Percentiles rank a stretch among this genome's conserved stretches.
Conservation (phyloP, 176 grass and related monocot species). For the Microstegium vimineum region DNA sequence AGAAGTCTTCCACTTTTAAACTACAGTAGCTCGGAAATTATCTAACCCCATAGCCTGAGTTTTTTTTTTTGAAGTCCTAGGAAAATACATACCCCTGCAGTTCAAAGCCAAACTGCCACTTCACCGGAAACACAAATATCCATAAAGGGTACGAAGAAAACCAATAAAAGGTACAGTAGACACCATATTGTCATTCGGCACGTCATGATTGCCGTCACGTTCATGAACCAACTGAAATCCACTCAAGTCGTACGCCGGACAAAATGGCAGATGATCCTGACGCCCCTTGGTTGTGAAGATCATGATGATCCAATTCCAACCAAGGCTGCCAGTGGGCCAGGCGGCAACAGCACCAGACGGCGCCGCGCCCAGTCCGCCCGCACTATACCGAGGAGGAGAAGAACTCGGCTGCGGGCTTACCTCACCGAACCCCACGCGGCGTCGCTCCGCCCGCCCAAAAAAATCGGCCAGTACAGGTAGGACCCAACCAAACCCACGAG, state of each 20-base stretch:
- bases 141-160: background rate
- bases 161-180: background rate
- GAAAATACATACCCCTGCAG: background rate
- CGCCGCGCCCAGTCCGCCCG: background rate
- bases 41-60: too few species aligned
- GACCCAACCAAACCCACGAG: background rate
- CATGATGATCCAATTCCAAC: background rate
- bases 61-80: too few species aligned
- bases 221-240: background rate
- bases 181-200: background rate
- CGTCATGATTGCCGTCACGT: background rate
- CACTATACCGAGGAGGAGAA: background rate
- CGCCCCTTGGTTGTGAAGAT: background rate
- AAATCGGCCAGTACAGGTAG: slow-evolving; percentile 7
- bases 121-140: background rate
- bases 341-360: background rate
- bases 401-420: too few species aligned
- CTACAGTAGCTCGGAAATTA: too few species aligned
- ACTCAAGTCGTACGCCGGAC: background rate
- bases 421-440: background rate
- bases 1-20: too few species aligned
- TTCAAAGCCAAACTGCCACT: background rate
- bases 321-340: background rate
- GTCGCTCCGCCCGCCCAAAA: background rate
- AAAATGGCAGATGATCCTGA: background rate